These are phyloP conservation scores for Brachypodium distachyon DNA, from an alignment of 202 grass and related monocot genomes.

Conservation along the genomic window DNA sequence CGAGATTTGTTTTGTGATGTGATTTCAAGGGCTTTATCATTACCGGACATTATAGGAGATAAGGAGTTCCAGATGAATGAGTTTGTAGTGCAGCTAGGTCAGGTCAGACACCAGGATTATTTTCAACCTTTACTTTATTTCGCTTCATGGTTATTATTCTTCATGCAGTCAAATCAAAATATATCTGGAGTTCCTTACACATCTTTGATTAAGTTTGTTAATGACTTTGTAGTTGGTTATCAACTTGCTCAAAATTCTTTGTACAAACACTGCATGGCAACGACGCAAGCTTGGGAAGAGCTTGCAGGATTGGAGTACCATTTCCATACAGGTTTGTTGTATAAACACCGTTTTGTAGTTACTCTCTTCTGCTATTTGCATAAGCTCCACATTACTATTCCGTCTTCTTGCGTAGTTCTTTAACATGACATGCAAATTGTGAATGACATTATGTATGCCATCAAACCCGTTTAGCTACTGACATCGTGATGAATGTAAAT, in stretches of 20 bases:
- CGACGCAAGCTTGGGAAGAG: constrained; percentile 97
- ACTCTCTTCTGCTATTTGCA: neutral
- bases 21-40: constrained; percentile 77
- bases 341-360: neutral
- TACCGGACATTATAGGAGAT: constrained; percentile 73
- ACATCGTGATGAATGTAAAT: no score
- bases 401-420: neutral
- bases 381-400: neutral
- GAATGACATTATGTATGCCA: no score
- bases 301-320: constrained; percentile 94
- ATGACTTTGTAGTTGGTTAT: constrained; percentile 62
- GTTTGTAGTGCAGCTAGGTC: constrained; percentile 90
- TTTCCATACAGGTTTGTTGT: constrained; percentile 84
- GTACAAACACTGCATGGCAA: constrained; percentile 96
- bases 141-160: constrained; percentile 1
- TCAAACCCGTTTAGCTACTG: no score
- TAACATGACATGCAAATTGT: neutral
- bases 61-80: constrained; percentile 95
- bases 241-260: constrained; percentile 92
- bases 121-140: neutral
- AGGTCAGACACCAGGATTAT: constrained; percentile 52
- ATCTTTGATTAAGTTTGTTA: constrained; percentile 25
- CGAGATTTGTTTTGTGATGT: constrained; percentile 69
- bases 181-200: neutral
- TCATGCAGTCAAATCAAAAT: neutral